Conservation (phyloP, 2,329 filamentous ascomycete species). For the Periconia digitata region DNA sequence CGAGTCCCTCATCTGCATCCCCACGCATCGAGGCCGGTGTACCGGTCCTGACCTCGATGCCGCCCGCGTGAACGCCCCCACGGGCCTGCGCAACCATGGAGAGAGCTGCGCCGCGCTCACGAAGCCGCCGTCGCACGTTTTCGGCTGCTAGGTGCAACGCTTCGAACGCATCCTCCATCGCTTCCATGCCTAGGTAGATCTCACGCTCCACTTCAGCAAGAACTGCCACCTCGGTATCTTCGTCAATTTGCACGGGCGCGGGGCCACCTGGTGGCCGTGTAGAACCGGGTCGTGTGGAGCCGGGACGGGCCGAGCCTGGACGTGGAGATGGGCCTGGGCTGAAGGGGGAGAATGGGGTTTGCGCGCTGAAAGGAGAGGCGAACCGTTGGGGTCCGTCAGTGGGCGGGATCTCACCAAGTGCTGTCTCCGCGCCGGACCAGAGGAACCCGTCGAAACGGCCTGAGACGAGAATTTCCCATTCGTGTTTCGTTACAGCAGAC, state of each 20-base stretch:
- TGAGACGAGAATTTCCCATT: slow-evolving; percentile 94
- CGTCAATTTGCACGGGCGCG: slow-evolving; percentile 84
- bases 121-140: slow-evolving; percentile 72
- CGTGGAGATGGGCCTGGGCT: slow-evolving; percentile 43
- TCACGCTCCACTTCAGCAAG: slow-evolving; percentile 90
- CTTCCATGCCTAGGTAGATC: slow-evolving; percentile 93
- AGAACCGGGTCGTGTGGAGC: slow-evolving; percentile 32
- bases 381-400: slow-evolving; percentile 41
- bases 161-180: slow-evolving; percentile 91
- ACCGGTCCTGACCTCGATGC: slow-evolving; percentile 50
- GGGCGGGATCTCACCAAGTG: slow-evolving; percentile 41
- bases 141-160: slow-evolving; percentile 85
- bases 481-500: slow-evolving; percentile 83
- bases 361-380: slow-evolving; percentile 56
- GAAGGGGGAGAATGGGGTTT: slow-evolving; percentile 33
- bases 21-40: slow-evolving; percentile 46
- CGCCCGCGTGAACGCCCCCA: slow-evolving; percentile 49
- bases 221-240: slow-evolving; percentile 88
- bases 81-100: slow-evolving; percentile 62
- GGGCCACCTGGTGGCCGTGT: slow-evolving; percentile 55
- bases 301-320: slow-evolving; percentile 8
- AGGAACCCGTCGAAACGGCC: slow-evolving; percentile 95
- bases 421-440: slow-evolving; percentile 82
- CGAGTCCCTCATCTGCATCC: slow-evolving; percentile 39
- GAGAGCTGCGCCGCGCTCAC: slow-evolving; percentile 81